Percentiles rank a stretch among this genome's conserved stretches.
These are phyloP conservation scores for Penicillium psychrofluorescens DNA, from an alignment of 495 filamentous ascomycete genomes.

Conservation along the genomic window DNA sequence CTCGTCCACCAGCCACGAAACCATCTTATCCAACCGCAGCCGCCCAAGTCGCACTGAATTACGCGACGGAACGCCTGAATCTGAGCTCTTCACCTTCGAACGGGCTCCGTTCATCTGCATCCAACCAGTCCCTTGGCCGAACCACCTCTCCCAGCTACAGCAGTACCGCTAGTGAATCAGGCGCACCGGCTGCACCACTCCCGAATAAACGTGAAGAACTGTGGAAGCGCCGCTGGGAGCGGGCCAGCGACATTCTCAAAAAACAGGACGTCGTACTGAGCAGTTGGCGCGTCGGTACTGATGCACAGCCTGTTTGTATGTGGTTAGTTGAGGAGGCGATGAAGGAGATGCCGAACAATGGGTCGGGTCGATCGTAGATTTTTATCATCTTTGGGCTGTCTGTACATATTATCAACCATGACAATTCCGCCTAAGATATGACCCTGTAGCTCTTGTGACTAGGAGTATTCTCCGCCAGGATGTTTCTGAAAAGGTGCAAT, in stretches of 20 bases:
- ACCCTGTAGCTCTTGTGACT: too few species aligned
- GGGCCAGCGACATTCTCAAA: conserved; percentile 64
- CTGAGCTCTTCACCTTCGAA: conserved; percentile 12
- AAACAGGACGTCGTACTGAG: conserved; percentile 64
- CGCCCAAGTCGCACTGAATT: conserved; percentile 23
- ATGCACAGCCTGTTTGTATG: conserved; percentile 56
- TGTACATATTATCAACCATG: not conserved
- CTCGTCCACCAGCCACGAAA: conserved; percentile 12
- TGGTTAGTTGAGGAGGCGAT: conserved; percentile 43
- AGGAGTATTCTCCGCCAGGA: too few species aligned
- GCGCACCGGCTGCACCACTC: conserved; percentile 18
- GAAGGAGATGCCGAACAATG: conserved; percentile 11
- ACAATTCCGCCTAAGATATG: too few species aligned
- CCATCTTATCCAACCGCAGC: conserved; percentile 26
- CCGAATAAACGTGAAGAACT: conserved; percentile 74
- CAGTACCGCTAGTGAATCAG: conserved; percentile 9
- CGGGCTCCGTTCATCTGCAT: conserved; percentile 16
- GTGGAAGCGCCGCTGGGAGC: conserved; percentile 73
- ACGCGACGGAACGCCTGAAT: conserved; percentile 27
- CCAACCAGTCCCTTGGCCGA: conserved; percentile 18
- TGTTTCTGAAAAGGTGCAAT: too few species aligned
- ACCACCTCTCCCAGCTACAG: conserved; percentile 7
- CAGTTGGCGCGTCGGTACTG: conserved; percentile 79
- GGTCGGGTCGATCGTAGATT: not conserved
- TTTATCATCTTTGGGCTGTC: not conserved